Evolutionary conservation across 495 filamentous ascomycete genomes (phyloP).

Genomic region (Aspergillus heteromorphus): DNA sequence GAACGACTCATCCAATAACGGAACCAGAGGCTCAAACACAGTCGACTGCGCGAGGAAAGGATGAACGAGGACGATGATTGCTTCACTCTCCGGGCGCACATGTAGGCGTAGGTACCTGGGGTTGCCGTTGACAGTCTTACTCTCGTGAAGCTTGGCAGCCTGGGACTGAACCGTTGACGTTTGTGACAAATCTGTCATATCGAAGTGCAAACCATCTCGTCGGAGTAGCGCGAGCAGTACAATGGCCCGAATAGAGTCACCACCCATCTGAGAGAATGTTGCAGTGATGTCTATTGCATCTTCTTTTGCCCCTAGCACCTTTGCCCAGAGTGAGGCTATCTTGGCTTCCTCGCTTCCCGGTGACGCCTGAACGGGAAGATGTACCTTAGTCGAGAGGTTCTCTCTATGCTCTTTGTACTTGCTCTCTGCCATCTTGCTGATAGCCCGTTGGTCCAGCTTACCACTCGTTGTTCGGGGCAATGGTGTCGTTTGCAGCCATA

Average conservation of each 20-base stretch:
- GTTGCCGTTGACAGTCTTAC: not conserved
- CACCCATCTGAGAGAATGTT: constrained; percentile 1
- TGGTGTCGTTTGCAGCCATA: not conserved
- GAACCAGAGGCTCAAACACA: not conserved
- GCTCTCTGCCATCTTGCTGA: not conserved
- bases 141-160: not conserved
- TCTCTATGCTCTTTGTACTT: not conserved
- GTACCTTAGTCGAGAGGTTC: not conserved
- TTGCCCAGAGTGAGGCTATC: constrained; percentile 1
- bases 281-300: not conserved
- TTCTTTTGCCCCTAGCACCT: not conserved
- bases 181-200: constrained; percentile 1
- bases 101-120: not conserved
- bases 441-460: not conserved
- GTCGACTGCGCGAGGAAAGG: not conserved
- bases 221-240: not conserved
- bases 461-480: constrained; percentile 2
- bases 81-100: not conserved
- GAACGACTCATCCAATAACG: not conserved
- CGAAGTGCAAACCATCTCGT: not conserved
- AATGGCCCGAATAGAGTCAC: constrained; percentile 4
- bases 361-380: not conserved
- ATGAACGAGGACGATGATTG: not conserved
- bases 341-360: not conserved
- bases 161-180: not conserved